Conservation (phyloP, 176 grass and related monocot species). For the Luzula sylvatica region DNA sequence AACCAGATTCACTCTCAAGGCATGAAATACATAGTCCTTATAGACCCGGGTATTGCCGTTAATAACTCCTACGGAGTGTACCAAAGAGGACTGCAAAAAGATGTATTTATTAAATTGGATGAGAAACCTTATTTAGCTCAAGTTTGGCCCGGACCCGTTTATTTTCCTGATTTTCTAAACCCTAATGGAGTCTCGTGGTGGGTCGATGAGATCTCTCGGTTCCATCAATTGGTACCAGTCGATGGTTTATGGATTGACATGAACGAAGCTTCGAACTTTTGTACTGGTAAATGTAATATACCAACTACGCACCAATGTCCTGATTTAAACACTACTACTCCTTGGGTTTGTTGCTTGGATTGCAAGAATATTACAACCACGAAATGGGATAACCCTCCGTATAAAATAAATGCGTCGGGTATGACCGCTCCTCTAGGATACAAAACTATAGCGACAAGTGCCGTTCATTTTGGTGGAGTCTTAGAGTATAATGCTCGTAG, state of each 20-base stretch:
- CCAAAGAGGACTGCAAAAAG: slow-evolving; percentile 37
- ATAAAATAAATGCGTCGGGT: slow-evolving; percentile 85
- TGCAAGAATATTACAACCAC: slow-evolving; percentile 79
- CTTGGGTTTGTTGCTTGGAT: slow-evolving; percentile 65
- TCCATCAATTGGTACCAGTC: slow-evolving; percentile 54
- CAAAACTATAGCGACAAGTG: slow-evolving; percentile 64
- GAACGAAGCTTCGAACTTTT: slow-evolving; percentile 87
- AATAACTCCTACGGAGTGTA: slow-evolving; percentile 57
- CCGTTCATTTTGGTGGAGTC: slow-evolving; percentile 40
- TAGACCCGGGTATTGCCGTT: slow-evolving; percentile 64
- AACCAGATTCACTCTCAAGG: slow-evolving; percentile 49
- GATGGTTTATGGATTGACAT: slow-evolving; percentile 91
- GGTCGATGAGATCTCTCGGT: slow-evolving; percentile 66
- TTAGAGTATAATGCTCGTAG: slow-evolving; percentile 71
- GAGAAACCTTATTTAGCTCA: slow-evolving; percentile 58
- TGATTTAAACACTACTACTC: slow-evolving; percentile 20
- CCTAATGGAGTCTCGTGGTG: slow-evolving; percentile 54
- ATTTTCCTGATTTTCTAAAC: slow-evolving; percentile 70
- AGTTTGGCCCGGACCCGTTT: slow-evolving; percentile 76
- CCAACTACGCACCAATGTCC: slow-evolving; percentile 51
- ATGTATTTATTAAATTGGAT: slow-evolving; percentile 67
- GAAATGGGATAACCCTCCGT: slow-evolving; percentile 69
- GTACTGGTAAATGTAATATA: slow-evolving; percentile 57
- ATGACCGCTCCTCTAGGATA: slow-evolving; percentile 32
- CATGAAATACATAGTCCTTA: slow-evolving; percentile 89